These are phyloP conservation scores for Colletotrichum sp. DNA, from an alignment of 2,329 filamentous ascomycete species.

Conservation along the genomic window DNA sequence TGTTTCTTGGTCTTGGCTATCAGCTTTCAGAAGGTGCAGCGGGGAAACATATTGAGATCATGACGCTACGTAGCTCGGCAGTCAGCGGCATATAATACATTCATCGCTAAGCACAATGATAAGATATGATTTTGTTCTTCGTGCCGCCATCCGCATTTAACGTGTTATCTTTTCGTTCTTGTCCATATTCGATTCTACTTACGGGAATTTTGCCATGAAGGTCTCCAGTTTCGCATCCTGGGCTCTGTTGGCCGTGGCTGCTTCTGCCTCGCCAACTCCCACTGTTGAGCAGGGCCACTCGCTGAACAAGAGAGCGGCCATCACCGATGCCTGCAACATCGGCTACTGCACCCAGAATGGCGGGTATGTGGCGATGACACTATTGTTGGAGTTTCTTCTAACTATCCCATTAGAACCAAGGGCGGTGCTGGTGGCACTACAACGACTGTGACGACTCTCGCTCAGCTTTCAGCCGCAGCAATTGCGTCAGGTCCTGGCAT, in stretches of 20 bases:
- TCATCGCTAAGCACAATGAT: background rate
- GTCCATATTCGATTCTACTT: background rate
- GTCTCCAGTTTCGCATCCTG: background rate
- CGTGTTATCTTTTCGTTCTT: background rate
- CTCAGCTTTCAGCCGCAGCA: constrained; percentile 46
- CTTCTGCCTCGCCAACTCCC: constrained; percentile 3
- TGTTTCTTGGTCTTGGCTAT: background rate
- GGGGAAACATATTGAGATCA: background rate
- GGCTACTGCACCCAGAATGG: constrained; percentile 21
- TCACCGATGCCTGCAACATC: constrained; percentile 20
- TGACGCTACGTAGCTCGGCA: background rate
- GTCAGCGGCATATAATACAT: background rate
- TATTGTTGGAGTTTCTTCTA: background rate
- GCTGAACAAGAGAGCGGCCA: constrained; percentile 11
- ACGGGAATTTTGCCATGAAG: background rate
- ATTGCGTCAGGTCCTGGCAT: constrained; percentile 43
- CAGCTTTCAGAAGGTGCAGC: background rate
- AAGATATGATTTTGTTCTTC: background rate
- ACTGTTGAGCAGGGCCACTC: background rate
- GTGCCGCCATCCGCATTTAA: background rate
- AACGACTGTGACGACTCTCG: constrained; percentile 54
- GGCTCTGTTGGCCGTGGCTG: background rate
- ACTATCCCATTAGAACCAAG: background rate
- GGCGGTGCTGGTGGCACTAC: constrained; percentile 17
- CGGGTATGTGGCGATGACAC: background rate